phyloP scores from a whole-genome alignment of 192 early-diverging fungal species.

The Glomus cerebriforme region DNA sequence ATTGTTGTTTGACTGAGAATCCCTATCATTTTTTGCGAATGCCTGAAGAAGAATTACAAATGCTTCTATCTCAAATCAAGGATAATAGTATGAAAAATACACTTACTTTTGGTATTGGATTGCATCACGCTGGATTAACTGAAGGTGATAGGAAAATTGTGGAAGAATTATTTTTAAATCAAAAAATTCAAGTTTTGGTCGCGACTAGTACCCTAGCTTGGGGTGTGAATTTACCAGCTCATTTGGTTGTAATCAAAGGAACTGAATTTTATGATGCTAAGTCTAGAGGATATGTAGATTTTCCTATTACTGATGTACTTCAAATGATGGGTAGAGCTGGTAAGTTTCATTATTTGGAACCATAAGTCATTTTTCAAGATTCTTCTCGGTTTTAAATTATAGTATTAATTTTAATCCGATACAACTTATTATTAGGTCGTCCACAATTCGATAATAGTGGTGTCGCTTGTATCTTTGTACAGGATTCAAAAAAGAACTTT shows the following conservation, averaged over 20 bases:
- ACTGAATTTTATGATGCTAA: slow-evolving; percentile 97
- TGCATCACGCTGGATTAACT: slow-evolving; percentile 95
- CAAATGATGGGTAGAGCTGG: slow-evolving; percentile 99
- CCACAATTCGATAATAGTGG: slow-evolving; percentile 96
- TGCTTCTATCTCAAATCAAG: slow-evolving; percentile 67
- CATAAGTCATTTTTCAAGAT: neutral
- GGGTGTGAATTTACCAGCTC: slow-evolving; percentile 98
- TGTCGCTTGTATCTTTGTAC: slow-evolving; percentile 90
- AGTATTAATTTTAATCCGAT: neutral
- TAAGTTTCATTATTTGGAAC: neutral
- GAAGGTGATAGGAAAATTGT: slow-evolving; percentile 84
- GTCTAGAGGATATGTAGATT: slow-evolving; percentile 88
- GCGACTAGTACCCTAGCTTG: slow-evolving; percentile 96
- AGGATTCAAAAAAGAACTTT: slow-evolving; percentile 96
- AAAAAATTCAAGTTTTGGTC: slow-evolving; percentile 95
- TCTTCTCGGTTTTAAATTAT: neutral
- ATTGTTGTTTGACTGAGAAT: slow-evolving; percentile 90
- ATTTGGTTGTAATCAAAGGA: slow-evolving; percentile 96
- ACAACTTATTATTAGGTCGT: slow-evolving; percentile 48
- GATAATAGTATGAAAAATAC: slow-evolving; percentile 79
- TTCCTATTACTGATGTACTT: slow-evolving; percentile 95
- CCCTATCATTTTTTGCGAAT: slow-evolving; percentile 89
- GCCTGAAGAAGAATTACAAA: slow-evolving; percentile 78
- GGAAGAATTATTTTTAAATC: slow-evolving; percentile 91
- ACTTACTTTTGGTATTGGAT: slow-evolving; percentile 93